phyloP scores from a whole-genome alignment of 257 asterid genomes.

The Eustoma russellianum region DNA sequence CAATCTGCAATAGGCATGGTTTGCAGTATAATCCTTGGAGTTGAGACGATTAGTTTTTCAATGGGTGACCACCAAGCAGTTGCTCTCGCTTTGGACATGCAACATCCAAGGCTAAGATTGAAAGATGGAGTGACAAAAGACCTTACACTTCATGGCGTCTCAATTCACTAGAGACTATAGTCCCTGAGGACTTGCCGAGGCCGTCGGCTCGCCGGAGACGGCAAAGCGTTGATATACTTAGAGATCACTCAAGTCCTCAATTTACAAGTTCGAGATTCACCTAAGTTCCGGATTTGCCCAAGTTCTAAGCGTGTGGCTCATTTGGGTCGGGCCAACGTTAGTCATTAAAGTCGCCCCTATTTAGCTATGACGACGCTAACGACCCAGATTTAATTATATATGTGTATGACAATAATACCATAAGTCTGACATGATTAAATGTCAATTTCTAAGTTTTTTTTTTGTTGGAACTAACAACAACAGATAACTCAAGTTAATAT shows the following conservation, averaged over 20 bases:
- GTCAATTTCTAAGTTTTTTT: too few species aligned
- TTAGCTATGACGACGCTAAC: too few species aligned
- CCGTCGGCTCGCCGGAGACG: slow-evolving; percentile 55
- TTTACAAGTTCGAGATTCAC: too few species aligned
- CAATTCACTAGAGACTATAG: slow-evolving; percentile 70
- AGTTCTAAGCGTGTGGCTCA: too few species aligned
- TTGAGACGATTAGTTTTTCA: slow-evolving; percentile 21
- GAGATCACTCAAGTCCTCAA: not conserved
- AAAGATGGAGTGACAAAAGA: slow-evolving; percentile 66
- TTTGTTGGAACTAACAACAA: too few species aligned
- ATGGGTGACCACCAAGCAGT: not conserved
- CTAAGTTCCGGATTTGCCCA: too few species aligned
- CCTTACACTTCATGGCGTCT: slow-evolving; percentile 63
- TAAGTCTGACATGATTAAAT: too few species aligned
- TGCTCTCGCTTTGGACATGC: slow-evolving; percentile 28
- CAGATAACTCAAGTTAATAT: too few species aligned
- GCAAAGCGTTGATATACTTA: slow-evolving; percentile 8
- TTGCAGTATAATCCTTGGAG: slow-evolving; percentile 34
- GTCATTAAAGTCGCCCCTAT: too few species aligned
- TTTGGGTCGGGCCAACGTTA: too few species aligned
- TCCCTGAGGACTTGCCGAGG: slow-evolving; percentile 77
- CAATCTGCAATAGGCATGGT: slow-evolving; percentile 28
- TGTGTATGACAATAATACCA: too few species aligned
- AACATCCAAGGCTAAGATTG: slow-evolving; percentile 6
- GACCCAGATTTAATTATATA: too few species aligned